A percentile compares a stretch with the other conserved stretches of the same genome.
Evolutionary conservation across 129 eudicot species (phyloP).

Genomic region (Apium graveolens): DNA sequence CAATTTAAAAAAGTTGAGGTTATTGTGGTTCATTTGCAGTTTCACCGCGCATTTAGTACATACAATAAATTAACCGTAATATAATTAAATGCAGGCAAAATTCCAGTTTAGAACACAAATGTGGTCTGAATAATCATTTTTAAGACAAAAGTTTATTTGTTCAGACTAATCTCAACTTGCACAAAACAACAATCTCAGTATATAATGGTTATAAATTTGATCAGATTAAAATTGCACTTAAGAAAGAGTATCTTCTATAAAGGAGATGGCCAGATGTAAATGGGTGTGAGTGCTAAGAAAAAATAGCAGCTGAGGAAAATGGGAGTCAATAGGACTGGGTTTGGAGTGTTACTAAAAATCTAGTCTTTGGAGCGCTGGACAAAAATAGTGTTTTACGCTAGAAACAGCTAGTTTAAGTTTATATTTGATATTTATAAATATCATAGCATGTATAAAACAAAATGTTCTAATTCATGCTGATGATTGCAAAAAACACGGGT

Average conservation of each 20-base stretch:
- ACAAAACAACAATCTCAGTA: neutral
- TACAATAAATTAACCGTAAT: too few species aligned
- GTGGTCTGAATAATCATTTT: neutral
- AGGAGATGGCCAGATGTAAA: neutral
- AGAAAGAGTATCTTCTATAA: neutral
- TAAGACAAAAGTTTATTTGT: neutral
- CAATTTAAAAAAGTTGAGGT: neutral
- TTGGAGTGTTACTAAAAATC: neutral
- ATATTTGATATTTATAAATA: neutral
- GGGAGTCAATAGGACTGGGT: neutral
- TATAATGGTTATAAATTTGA: neutral
- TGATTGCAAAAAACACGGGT: neutral
- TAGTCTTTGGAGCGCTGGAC: neutral
- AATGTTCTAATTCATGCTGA: too few species aligned
- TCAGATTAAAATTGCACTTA: neutral
- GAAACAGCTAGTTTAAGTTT: neutral
- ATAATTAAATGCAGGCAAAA: neutral
- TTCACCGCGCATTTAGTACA: neutral
- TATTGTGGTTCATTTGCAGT: neutral
- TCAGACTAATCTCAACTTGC: neutral
- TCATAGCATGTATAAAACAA: too few species aligned
- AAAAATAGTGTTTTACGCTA: neutral
- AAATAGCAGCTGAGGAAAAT: neutral
- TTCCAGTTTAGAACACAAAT: neutral
- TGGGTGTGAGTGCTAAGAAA: neutral